Conservation (phyloP, 2,329 filamentous ascomycete genomes). For the Dactylellina cionopaga region DNA sequence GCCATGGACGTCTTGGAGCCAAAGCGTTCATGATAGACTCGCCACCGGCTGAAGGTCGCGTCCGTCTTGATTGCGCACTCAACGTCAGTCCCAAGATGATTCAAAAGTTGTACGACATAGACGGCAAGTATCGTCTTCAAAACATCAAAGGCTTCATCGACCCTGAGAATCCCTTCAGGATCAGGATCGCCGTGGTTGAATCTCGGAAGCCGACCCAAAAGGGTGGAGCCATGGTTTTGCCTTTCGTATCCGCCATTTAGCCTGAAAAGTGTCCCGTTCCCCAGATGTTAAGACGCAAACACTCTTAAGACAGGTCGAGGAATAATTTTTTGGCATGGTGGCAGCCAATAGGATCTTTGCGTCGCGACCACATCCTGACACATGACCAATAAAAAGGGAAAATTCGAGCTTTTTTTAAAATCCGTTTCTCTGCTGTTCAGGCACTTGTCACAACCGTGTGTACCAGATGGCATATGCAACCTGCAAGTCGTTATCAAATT, state of each 20-base stretch:
- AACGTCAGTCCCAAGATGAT: neutral
- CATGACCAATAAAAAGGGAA: constrained; percentile 13
- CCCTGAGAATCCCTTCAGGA: neutral
- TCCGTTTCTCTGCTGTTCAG: neutral
- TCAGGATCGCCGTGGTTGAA: constrained; percentile 24
- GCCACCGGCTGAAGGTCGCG: neutral
- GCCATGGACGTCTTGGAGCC: neutral
- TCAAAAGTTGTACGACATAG: neutral
- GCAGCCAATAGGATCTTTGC: constrained; percentile 26
- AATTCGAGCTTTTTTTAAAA: constrained; percentile 31
- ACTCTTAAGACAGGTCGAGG: constrained; percentile 3
- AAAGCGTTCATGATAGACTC: neutral
- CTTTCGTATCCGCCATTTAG: constrained; percentile 25
- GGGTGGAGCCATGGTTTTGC: constrained; percentile 20
- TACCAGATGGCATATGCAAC: constrained; percentile 6
- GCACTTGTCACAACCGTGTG: neutral
- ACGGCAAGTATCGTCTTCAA: neutral
- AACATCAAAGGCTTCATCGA: constrained; percentile 7
- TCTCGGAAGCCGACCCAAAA: neutral
- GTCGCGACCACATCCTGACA: constrained; percentile 1
- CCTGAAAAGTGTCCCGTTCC: constrained; percentile 35
- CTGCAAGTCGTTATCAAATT: constrained; percentile 4
- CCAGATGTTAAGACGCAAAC: constrained; percentile 32
- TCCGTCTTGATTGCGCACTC: neutral
- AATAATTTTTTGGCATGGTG: neutral